phyloP scores from a whole-genome alignment of 1,139 yeast genomes.

The Geotrichum restrictum region DNA sequence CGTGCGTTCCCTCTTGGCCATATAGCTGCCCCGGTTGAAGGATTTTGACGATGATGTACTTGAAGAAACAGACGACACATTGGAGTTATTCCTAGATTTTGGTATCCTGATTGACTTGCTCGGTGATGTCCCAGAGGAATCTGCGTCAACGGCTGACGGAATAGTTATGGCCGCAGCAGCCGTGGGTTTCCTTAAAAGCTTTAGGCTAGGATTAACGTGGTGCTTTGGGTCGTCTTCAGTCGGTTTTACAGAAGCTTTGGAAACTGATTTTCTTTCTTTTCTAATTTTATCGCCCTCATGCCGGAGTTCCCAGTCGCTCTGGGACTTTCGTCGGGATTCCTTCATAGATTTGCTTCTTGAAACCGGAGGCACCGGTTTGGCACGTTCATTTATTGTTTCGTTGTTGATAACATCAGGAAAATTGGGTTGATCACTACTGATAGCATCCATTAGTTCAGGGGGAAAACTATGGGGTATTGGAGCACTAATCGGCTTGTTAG shows the following conservation, averaged over 20 bases:
- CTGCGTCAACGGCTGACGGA: constrained; percentile 2
- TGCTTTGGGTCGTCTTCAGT: constrained; percentile 1
- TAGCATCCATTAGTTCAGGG: constrained; percentile 30
- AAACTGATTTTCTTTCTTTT: neutral
- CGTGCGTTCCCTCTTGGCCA: neutral
- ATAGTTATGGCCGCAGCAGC: constrained; percentile 14
- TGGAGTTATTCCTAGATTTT: constrained; percentile 3
- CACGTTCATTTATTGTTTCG: neutral
- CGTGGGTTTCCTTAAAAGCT: constrained; percentile 8
- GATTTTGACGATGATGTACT: constrained; percentile 11
- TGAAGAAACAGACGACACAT: constrained; percentile 14
- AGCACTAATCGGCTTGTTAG: constrained; percentile 25
- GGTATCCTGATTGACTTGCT: constrained; percentile 10
- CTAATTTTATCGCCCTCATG: neutral
- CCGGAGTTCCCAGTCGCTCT: neutral
- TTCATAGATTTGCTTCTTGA: constrained; percentile 3
- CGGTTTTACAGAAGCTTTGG: neutral
- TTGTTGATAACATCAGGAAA: too few species aligned
- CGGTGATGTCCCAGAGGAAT: neutral
- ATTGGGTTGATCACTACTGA: neutral
- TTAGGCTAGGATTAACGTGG: constrained; percentile 12
- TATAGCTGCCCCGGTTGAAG: neutral
- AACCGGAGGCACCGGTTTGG: neutral
- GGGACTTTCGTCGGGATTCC: neutral
- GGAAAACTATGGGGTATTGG: constrained; percentile 35